Conservation (phyloP, 2,329 filamentous ascomycete genomes). For the Tolypocladium sp. region DNA sequence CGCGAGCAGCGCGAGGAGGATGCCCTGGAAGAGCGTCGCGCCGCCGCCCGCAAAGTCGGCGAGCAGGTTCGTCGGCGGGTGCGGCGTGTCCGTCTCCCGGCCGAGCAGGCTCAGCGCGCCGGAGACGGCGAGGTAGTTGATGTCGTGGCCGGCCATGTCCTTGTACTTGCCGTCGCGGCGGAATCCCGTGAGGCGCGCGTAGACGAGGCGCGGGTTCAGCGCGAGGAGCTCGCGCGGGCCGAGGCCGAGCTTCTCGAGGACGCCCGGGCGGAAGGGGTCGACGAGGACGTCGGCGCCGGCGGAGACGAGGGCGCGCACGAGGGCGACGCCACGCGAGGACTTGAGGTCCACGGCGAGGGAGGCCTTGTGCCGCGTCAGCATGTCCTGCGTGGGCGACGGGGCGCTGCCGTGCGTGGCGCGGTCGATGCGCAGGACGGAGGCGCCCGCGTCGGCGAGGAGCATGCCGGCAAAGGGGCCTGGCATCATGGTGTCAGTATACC, state of each 20-base stretch:
- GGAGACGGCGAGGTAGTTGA: conserved; percentile 89
- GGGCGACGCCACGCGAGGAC: conserved; percentile 46
- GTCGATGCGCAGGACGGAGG: conserved; percentile 80
- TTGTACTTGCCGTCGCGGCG: conserved; percentile 77
- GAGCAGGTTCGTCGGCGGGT: conserved; percentile 73
- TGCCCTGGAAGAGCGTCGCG: conserved; percentile 69
- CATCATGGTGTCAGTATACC: neutral
- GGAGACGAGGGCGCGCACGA: conserved; percentile 59
- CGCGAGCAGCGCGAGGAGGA: conserved; percentile 69
- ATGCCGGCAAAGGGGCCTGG: conserved; percentile 81
- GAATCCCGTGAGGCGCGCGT: conserved; percentile 85
- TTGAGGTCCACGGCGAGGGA: conserved; percentile 78
- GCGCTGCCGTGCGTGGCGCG: conserved; percentile 38
- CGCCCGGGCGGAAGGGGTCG: conserved; percentile 86
- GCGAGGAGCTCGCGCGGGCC: conserved; percentile 58
- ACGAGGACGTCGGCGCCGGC: conserved; percentile 77
- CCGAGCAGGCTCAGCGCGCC: conserved; percentile 74
- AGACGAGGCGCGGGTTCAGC: conserved; percentile 66
- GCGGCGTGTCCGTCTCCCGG: conserved; percentile 57
- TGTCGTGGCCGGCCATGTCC: conserved; percentile 88
- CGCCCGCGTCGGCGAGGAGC: conserved; percentile 82
- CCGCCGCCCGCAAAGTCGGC: conserved; percentile 91
- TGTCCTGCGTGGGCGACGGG: conserved; percentile 50
- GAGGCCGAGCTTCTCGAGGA: conserved; percentile 76
- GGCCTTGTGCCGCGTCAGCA: conserved; percentile 70